A percentile compares a stretch with the other conserved stretches of the same genome.
Conservation (phyloP, 73 alveolate genomes). For the Urostyla sp. region DNA sequence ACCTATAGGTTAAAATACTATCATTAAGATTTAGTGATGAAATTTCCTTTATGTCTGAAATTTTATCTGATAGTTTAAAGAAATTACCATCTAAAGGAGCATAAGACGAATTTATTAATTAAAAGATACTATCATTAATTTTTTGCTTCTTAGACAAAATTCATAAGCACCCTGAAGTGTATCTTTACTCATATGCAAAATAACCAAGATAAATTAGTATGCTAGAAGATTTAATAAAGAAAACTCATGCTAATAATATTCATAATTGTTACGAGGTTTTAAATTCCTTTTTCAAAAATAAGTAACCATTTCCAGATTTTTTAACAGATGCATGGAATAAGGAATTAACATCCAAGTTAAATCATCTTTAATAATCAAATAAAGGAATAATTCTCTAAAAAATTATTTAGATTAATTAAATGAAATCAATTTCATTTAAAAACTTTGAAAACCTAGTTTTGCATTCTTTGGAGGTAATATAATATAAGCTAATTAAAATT, state of each 20-base stretch:
- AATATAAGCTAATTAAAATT: too few relatives aligned
- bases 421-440: constrained; percentile 49
- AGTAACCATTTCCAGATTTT: constrained; percentile 40
- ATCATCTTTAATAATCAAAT: constrained; percentile 24
- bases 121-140: constrained; percentile 20
- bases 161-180: constrained; percentile 39
- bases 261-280: constrained; percentile 17
- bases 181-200: constrained; percentile 16
- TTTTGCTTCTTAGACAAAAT: constrained; percentile 40
- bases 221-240: constrained; percentile 54
- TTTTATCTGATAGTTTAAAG: constrained; percentile 10
- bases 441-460: constrained; percentile 54
- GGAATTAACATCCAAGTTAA: constrained; percentile 45
- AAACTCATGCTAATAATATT: constrained; percentile 44
- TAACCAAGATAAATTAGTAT: constrained; percentile 13
- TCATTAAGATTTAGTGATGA: constrained; percentile 51
- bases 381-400: constrained; percentile 34
- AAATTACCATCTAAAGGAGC: constrained; percentile 17
- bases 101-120: constrained; percentile 31
- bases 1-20: background rate
- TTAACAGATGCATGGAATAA: constrained; percentile 19
- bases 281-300: constrained; percentile 42
- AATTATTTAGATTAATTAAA: constrained; percentile 21
- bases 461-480: constrained; percentile 25
- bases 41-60: constrained; percentile 38